These are phyloP conservation scores for Aspergillus nomiae DNA, from an alignment of 2,329 filamentous ascomycete species.

Conservation along the genomic window DNA sequence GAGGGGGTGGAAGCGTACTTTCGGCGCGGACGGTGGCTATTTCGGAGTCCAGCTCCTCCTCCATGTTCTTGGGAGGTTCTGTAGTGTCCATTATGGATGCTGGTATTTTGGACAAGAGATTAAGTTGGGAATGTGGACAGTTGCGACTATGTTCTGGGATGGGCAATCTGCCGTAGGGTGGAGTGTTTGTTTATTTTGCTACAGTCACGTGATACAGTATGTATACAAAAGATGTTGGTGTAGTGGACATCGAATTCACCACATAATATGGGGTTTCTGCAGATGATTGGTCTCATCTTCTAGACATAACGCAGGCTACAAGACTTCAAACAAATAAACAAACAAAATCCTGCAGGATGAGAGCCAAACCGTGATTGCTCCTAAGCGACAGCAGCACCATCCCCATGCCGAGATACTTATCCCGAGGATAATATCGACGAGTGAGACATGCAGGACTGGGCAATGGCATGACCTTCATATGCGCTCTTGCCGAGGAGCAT, in stretches of 20 bases:
- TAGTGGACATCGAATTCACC: not conserved
- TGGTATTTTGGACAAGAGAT: not conserved
- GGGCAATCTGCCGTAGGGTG: not conserved
- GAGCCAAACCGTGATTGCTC: not conserved
- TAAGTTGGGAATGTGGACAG: not conserved
- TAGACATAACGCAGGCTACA: not conserved
- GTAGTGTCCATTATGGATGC: not conserved
- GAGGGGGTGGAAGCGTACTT: conserved; percentile 32
- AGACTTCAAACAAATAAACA: rapidly evolving
- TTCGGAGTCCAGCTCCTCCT: conserved; percentile 41
- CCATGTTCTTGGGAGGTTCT: conserved; percentile 8
- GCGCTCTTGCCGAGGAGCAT: not conserved
- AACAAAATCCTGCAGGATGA: not conserved
- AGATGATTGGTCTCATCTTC: not conserved
- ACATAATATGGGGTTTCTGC: not conserved
- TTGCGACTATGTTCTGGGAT: not conserved
- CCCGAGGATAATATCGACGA: not conserved
- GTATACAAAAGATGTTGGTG: not conserved
- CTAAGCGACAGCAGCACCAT: too few species aligned
- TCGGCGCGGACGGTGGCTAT: conserved; percentile 44
- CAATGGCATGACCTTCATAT: not conserved
- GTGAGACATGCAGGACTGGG: not conserved
- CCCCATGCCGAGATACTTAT: too few species aligned
- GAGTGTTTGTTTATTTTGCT: not conserved
- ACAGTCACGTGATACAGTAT: not conserved